Base-by-base conservation (phyloP, 2,329 filamentous ascomycete species). In the Ophiostoma tasmaniense region DNA sequence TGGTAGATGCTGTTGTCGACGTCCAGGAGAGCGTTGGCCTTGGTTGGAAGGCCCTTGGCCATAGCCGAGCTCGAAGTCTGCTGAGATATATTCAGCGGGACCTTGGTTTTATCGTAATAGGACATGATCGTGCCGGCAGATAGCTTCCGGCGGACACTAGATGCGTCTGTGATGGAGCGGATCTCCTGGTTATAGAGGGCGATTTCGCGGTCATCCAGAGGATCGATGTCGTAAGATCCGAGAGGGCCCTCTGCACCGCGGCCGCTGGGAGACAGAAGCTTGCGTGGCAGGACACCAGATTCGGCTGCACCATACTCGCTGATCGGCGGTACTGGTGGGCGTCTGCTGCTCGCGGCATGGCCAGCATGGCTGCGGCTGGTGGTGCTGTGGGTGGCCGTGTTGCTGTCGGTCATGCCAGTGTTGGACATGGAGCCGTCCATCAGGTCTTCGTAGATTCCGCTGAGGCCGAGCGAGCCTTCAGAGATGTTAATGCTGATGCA, bases 21-120 rank as follows among this genome's bases (percentile, higher is more conserved):
- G 71, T 84, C 82, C 28, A 85, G 77, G 64, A 73, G 64, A 2
- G 66, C 61, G 13, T 79, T 79, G 0, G 81, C 78, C 72, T 85
- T 85, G 62, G 78, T 74, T 0, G 84, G 83, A 5, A 82, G 74
- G 3, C 83, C 84, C 72, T 84, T 86, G 28, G 84, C 83, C 81
- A 87, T 87, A 70, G 84, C 82, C 1, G 84, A 85, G 61, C 80
- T 82, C 0, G 84, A 86, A 0, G 85, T 86, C 74, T 87, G 85
- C 73, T 86, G 85, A 0, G 84, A 85, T 70, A 86, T 82, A n/a
- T 83, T 80, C 5, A 87, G 78, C 13, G 84, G 84, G 65, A 84
- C 79, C 73, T 84, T 85, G 5, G 82, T 75, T 73, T 84, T 83
- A 76, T 87, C 84, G 75, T 87, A 87, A 76, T 82, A 85, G 0